phyloP scores from a whole-genome alignment of 768 basidiomycete genomes.

The Nidula microcarpa region DNA sequence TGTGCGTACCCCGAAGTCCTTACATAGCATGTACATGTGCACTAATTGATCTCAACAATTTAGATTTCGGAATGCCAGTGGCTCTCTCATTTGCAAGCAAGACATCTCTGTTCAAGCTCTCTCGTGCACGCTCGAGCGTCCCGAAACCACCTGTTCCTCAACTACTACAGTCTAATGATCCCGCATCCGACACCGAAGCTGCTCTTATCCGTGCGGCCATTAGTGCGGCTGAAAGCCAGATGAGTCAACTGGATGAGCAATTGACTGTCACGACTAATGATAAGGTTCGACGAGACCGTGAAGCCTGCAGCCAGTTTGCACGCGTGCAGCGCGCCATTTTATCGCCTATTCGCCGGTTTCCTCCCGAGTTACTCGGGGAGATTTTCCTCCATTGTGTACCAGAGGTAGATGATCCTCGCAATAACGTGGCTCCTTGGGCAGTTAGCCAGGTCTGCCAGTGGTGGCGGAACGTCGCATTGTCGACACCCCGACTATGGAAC shows the following conservation, averaged over 20 bases:
- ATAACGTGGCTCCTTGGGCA: slow-evolving; percentile 12
- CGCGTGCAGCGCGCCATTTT: slow-evolving; percentile 13
- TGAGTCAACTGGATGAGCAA: not conserved
- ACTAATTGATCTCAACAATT: too few species aligned
- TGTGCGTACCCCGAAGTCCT: too few species aligned
- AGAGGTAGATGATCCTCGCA: not conserved
- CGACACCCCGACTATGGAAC: slow-evolving; percentile 14
- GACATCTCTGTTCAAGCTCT: not conserved
- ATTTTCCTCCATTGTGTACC: slow-evolving; percentile 12
- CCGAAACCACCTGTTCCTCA: slow-evolving; percentile 14
- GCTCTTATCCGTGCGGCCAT: slow-evolving; percentile 9
- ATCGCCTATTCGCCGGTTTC: slow-evolving; percentile 16
- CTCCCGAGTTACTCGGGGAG: slow-evolving; percentile 16
- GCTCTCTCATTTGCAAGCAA: not conserved
- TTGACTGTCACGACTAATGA: slow-evolving; percentile 4
- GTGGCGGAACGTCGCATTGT: slow-evolving; percentile 13
- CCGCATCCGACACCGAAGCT: slow-evolving; percentile 12
- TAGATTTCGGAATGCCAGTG: not conserved
- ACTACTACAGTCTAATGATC: slow-evolving; percentile 13
- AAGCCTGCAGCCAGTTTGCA: slow-evolving; percentile 9
- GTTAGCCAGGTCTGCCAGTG: slow-evolving; percentile 13
- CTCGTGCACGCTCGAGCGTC: not conserved
- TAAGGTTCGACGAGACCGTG: slow-evolving; percentile 7
- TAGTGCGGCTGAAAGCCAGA: slow-evolving; percentile 1
- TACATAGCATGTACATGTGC: too few species aligned